A percentile compares a stretch with the other conserved stretches of the same genome.
Evolutionary conservation across 768 basidiomycete genomes (phyloP).

Genomic region (Aureoboletus auriporus): DNA sequence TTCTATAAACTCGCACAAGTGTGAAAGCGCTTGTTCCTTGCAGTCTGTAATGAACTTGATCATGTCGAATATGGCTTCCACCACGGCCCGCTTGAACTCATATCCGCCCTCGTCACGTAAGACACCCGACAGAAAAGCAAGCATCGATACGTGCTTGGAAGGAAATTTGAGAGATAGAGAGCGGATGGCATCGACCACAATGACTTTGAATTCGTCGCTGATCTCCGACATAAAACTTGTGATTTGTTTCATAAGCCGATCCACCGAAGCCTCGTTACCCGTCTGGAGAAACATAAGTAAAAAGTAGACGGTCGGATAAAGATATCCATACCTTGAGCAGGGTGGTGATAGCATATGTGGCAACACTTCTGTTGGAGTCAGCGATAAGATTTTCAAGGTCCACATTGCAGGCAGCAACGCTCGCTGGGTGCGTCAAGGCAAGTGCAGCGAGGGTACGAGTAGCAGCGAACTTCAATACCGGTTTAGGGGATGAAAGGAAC

Average conservation of each 20-base stretch:
- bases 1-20: slow-evolving; percentile 99
- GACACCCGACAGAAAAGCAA: slow-evolving; percentile 93
- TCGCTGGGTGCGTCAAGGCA: slow-evolving; percentile 79
- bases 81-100: slow-evolving; percentile 98
- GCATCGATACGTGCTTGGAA: slow-evolving; percentile 93
- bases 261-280: slow-evolving; percentile 97
- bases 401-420: slow-evolving; percentile 89
- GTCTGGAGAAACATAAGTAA: slow-evolving; percentile 53
- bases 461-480: slow-evolving; percentile 94
- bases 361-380: slow-evolving; percentile 92
- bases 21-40: slow-evolving; percentile 96
- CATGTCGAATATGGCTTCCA: slow-evolving; percentile 99
- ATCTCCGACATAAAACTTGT: slow-evolving; percentile 99
- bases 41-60: slow-evolving; percentile 95
- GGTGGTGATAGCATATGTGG: slow-evolving; percentile 98
- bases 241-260: slow-evolving; percentile 98
- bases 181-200: slow-evolving; percentile 98
- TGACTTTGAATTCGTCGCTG: slow-evolving; percentile 99
- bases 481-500: slow-evolving; percentile 93
- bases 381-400: slow-evolving; percentile 97
- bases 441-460: slow-evolving; percentile 91
- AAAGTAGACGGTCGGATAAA: not conserved
- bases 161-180: slow-evolving; percentile 99
- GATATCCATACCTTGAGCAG: slow-evolving; percentile 72
- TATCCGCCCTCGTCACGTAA: slow-evolving; percentile 98